Evolutionary conservation across 192 early-diverging fungal species (phyloP).

Genomic region (Linnemannia elongata): DNA sequence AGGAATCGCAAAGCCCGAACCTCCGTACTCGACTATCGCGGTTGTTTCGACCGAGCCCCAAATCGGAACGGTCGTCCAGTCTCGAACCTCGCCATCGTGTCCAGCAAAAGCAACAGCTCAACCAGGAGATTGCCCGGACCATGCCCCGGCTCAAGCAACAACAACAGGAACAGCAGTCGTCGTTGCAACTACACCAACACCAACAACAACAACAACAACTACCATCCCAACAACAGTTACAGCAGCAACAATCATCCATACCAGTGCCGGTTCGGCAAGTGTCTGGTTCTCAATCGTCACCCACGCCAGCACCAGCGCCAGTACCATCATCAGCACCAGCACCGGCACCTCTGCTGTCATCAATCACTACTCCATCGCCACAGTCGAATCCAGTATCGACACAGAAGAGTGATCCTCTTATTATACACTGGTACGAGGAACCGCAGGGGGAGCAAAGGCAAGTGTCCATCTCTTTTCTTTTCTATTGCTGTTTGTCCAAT

Average conservation of each 20-base stretch:
- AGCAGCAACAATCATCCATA: no score
- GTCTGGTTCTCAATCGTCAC: not conserved
- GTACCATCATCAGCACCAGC: not conserved
- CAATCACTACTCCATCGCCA: not conserved
- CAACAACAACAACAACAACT: not conserved
- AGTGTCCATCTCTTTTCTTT: not conserved
- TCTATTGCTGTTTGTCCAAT: not conserved
- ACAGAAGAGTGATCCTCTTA: not conserved
- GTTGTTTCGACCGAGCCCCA: conserved; percentile 30
- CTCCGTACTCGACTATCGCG: conserved; percentile 37
- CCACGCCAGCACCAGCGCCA: not conserved
- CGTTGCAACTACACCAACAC: not conserved
- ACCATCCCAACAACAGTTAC: not conserved
- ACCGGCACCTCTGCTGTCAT: not conserved
- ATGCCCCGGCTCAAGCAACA: not conserved
- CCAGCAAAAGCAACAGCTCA: conserved; percentile 8
- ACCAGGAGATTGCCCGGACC: conserved; percentile 10
- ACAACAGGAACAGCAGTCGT: not conserved
- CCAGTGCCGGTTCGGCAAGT: not conserved
- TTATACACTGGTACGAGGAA: not conserved
- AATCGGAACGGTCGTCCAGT: conserved; percentile 9
- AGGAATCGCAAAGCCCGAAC: conserved; percentile 29
- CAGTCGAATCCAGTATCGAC: not conserved
- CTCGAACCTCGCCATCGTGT: conserved; percentile 19
- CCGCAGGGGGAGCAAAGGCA: conserved; percentile 13